phyloP scores from a whole-genome alignment of 1,284 basidiomycete species.

The Dichomitus squalens region DNA sequence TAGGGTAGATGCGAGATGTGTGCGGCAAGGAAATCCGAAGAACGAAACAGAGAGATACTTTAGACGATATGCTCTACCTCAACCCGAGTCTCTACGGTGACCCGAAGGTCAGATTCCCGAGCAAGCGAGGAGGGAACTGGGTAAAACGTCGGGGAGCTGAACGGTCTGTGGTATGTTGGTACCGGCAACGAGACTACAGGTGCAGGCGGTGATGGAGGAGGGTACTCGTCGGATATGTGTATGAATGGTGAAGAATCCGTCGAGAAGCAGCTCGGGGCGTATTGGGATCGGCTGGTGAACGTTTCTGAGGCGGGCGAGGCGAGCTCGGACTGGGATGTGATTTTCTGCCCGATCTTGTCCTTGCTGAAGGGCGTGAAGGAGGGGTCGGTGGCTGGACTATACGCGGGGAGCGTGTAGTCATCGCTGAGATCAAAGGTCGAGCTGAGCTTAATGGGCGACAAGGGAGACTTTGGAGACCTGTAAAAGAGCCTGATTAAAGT shows the following conservation, averaged over 20 bases:
- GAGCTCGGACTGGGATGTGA: not conserved
- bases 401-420: constrained; percentile 1
- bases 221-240: not conserved
- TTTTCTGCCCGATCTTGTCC: constrained; percentile 3
- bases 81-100: not conserved
- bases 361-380: not conserved
- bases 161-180: not conserved
- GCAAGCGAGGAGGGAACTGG: not conserved
- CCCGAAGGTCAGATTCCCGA: not conserved
- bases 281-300: not conserved
- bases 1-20: not conserved
- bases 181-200: not conserved
- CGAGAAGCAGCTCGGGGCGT: not conserved
- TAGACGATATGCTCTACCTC: not conserved
- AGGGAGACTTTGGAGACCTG: not conserved
- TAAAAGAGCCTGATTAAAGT: not conserved
- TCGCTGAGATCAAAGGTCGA: constrained; percentile 1
- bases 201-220: not conserved
- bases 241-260: not conserved
- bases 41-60: not conserved
- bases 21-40: not conserved
- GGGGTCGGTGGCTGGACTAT: not conserved
- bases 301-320: not conserved
- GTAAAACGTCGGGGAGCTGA: not conserved
- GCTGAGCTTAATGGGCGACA: not conserved